Percentiles rank a stretch among this genome's conserved stretches.
Evolutionary conservation across 768 basidiomycete species (phyloP).

Genomic region (Boletus insuetus): DNA sequence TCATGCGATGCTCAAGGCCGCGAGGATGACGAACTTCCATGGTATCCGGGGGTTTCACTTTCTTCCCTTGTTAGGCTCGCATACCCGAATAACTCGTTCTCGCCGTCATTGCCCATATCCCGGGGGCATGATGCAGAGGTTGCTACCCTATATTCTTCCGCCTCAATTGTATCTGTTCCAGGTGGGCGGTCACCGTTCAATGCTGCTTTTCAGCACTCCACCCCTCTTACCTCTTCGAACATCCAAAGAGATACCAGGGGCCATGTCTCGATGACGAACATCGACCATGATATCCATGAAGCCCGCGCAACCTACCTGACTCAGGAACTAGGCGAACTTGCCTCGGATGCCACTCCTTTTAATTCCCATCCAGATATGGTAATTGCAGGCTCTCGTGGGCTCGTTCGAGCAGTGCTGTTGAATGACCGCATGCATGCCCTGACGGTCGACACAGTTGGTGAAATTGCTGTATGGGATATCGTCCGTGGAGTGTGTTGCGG

Average conservation of each 20-base stretch:
- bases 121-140: conserved; percentile 70
- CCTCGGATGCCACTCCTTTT: conserved; percentile 68
- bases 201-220: conserved; percentile 33
- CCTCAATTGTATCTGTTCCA: conserved; percentile 72
- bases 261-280: conserved; percentile 18
- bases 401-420: conserved; percentile 77
- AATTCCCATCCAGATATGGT: conserved; percentile 58
- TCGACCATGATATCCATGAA: conserved; percentile 33
- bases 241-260: conserved; percentile 18
- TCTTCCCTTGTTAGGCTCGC: conserved; percentile 66
- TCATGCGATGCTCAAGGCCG: conserved; percentile 19
- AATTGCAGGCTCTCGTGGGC: conserved; percentile 74
- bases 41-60: conserved; percentile 64
- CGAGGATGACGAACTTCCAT: conserved; percentile 26
- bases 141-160: conserved; percentile 84
- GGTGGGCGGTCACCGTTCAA: conserved; percentile 38
- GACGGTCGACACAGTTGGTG: conserved; percentile 85
- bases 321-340: conserved; percentile 76
- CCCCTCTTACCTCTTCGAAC: conserved; percentile 28
- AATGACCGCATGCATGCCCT: conserved; percentile 90
- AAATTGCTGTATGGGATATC: conserved; percentile 93
- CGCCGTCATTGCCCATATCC: conserved; percentile 32
- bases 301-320: conserved; percentile 50
- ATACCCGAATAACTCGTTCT: conserved; percentile 63
- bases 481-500: conserved; percentile 76